These are phyloP conservation scores for Sicyos baderoa DNA, from an alignment of 306 rosid genomes.

Conservation along the genomic window DNA sequence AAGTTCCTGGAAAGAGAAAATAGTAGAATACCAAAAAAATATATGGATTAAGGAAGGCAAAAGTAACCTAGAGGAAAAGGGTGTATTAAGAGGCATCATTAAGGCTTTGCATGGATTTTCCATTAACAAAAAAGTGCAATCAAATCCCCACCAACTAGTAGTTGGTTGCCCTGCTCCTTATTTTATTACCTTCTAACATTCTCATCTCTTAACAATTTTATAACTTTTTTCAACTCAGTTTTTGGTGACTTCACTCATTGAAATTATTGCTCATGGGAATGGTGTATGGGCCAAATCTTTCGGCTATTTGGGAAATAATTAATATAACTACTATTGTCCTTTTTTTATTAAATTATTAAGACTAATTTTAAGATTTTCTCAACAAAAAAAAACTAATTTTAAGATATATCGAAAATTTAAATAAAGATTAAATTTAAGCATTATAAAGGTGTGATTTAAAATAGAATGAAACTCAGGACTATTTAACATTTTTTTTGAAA, in stretches of 20 bases:
- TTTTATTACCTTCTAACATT: neutral
- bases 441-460: too few relatives aligned
- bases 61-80: neutral
- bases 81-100: slow-evolving; percentile 7
- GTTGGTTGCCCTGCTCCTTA: neutral
- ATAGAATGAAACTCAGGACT: too few relatives aligned
- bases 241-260: neutral
- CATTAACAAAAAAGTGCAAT: neutral
- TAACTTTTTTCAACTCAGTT: neutral
- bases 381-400: too few relatives aligned
- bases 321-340: too few relatives aligned
- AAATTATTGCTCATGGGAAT: neutral
- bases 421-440: too few relatives aligned
- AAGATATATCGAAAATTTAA: too few relatives aligned
- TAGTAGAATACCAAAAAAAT: neutral
- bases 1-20: neutral
- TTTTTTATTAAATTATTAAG: too few relatives aligned
- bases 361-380: too few relatives aligned
- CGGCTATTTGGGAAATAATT: neutral
- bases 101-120: slow-evolving; percentile 12
- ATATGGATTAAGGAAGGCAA: neutral
- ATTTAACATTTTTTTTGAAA: too few relatives aligned
- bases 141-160: neutral
- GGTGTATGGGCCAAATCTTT: neutral
- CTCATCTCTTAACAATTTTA: too few relatives aligned